Conservation (phyloP, 2,329 filamentous ascomycete genomes). For the Colletotrichum tofieldiae region DNA sequence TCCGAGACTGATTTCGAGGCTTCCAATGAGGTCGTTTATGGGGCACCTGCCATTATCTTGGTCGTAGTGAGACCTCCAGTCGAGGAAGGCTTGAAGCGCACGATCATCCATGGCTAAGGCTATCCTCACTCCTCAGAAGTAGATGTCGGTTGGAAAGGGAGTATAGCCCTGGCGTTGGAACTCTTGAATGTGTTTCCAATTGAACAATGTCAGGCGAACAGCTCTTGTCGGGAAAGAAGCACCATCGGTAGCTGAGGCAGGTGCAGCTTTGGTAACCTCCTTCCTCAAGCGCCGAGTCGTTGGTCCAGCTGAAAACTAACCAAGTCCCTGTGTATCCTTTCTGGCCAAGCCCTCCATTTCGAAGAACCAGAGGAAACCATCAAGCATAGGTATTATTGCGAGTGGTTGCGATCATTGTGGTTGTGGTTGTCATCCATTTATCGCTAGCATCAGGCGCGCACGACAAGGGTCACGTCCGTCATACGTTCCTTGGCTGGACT, state of each 20-base stretch:
- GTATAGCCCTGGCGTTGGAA: not conserved
- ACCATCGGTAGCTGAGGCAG: not conserved
- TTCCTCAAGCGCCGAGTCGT: not conserved
- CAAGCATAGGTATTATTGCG: not conserved
- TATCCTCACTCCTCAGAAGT: not conserved
- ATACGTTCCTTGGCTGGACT: not conserved
- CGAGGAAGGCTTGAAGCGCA: conserved; percentile 1
- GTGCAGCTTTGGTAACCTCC: not conserved
- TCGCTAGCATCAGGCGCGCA: not conserved
- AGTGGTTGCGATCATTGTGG: not conserved
- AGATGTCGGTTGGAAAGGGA: not conserved
- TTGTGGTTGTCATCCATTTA: not conserved
- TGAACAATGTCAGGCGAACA: not conserved
- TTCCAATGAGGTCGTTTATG: conserved; percentile 21
- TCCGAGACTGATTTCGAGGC: conserved; percentile 21
- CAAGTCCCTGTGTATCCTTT: not conserved
- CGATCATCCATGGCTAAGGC: not conserved
- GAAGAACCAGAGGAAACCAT: not conserved
- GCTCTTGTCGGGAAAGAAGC: not conserved
- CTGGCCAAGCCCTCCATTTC: not conserved
- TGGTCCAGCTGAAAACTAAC: not conserved
- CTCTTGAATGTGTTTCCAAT: too few species aligned
- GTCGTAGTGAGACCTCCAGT: conserved; percentile 16
- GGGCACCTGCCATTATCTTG: not conserved
- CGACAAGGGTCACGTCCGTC: not conserved